Conservation (phyloP, 768 basidiomycete species). For the Boletus patriciae region DNA sequence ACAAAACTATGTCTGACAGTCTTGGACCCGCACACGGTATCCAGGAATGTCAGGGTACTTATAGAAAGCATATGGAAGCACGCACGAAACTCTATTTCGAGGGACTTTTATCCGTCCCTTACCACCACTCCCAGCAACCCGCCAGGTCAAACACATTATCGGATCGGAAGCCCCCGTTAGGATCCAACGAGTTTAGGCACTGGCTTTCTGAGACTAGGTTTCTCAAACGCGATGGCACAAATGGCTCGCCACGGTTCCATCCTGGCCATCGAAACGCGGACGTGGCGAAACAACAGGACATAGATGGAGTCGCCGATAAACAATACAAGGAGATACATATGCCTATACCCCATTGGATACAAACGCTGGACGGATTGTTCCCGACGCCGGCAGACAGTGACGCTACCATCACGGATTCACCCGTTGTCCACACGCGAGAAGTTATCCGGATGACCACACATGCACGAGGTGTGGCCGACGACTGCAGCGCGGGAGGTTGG, state of each 20-base stretch:
- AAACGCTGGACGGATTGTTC: slow-evolving; percentile 31
- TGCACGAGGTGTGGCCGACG: slow-evolving; percentile 9
- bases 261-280: slow-evolving; percentile 14
- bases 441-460: slow-evolving; percentile 9
- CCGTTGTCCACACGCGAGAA: slow-evolving; percentile 22
- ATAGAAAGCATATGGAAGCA: slow-evolving; percentile 51
- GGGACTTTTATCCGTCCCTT: slow-evolving; percentile 31
- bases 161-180: slow-evolving; percentile 16
- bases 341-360: slow-evolving; percentile 8
- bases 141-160: slow-evolving; percentile 4
- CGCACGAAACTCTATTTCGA: slow-evolving; percentile 50
- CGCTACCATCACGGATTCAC: slow-evolving; percentile 25
- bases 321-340: slow-evolving; percentile 6
- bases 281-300: slow-evolving; percentile 11
- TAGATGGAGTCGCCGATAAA: slow-evolving; percentile 4
- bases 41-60: slow-evolving; percentile 52
- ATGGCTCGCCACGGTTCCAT: slow-evolving; percentile 12
- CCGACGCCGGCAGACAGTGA: slow-evolving; percentile 9
- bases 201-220: slow-evolving; percentile 33
- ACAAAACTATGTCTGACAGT: slow-evolving; percentile 49
- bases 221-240: slow-evolving; percentile 22
- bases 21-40: slow-evolving; percentile 48
- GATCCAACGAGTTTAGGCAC: slow-evolving; percentile 30
- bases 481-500: slow-evolving; percentile 14
- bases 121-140: slow-evolving; percentile 15